Base-by-base conservation (phyloP, 2,329 filamentous ascomycete species). In the Cytospora piceae region DNA sequence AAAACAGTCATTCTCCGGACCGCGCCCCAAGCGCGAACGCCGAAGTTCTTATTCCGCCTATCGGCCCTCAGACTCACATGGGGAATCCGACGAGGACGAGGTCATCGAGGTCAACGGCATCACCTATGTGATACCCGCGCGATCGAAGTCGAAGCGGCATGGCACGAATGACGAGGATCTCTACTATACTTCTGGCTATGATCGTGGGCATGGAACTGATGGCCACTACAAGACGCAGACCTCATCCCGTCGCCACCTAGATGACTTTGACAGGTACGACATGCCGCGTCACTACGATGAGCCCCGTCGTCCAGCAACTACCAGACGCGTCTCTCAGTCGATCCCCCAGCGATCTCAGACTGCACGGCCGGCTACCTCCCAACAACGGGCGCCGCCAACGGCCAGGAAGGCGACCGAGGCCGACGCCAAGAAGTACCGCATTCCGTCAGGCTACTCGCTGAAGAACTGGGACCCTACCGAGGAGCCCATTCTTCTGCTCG, bases 401-500 rank as follows among this genome's bases (percentile, higher is more conserved):
- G 67, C 73, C 63, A 66, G 71, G 54, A 65, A 81, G 73, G 86
- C 87, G 7, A 89, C 86, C 34, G 84, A 87, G 68, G 80, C 78
- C 15, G 87, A 90, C 74, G 85, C 86, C 42, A 82, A 80, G 73
- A 81, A 78, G 75, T 90, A 92, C 74, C 85, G 87, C 67, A 97
- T 99, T 65, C 94, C 95, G 2, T 78, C 88, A 1, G 94, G 95
- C 69, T 99, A 96, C 81, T 96, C 93, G 31, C 88, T 94, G 75
- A 98, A 98, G 85, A 96, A 98, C 82, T 98, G 95, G 95, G 95
- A 99, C 76, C 94, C 94, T 0, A 89, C 87, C 32, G 94, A 98
- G 81, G 89, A 93, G 71, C 95, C 95, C 60, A 97, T 99, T 76
- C 89, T 97, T 75, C 86, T 99, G 31, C 85, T 98, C 27, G 95